A percentile compares a stretch with the other conserved stretches of the same genome.
These are phyloP conservation scores for Gnetum montanum DNA, from an alignment of 75 land plant species.

Conservation along the genomic window DNA sequence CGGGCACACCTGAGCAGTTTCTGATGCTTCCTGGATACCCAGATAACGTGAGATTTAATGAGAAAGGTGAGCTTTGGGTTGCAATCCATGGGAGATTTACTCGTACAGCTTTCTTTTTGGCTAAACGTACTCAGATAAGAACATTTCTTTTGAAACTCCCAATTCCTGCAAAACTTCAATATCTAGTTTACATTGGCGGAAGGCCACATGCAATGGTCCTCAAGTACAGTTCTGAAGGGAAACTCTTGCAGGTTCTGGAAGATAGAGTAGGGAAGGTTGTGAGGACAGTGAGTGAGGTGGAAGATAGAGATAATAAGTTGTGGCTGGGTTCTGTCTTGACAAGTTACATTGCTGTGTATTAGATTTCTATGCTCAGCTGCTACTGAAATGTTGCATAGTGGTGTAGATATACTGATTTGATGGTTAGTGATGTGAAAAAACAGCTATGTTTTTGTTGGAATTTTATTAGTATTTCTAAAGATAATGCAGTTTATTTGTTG, in stretches of 20 bases:
- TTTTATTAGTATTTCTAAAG: too few species aligned
- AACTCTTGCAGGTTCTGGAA: slow-evolving; percentile 29
- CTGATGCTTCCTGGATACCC: slow-evolving; percentile 25
- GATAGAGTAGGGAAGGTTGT: slow-evolving; percentile 30
- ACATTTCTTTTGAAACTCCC: slow-evolving; percentile 22
- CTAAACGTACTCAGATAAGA: slow-evolving; percentile 13
- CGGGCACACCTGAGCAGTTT: slow-evolving; percentile 25
- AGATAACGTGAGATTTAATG: slow-evolving; percentile 34
- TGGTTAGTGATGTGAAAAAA: too few species aligned
- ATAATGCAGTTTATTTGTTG: too few species aligned
- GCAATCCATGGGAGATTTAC: slow-evolving; percentile 24
- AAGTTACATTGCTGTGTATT: slow-evolving; percentile 22
- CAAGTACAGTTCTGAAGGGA: slow-evolving; percentile 22
- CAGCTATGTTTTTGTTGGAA: too few species aligned
- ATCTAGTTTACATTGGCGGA: slow-evolving; percentile 4
- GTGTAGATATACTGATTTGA: too few species aligned
- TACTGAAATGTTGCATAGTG: too few species aligned
- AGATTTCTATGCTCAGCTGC: too few species aligned
- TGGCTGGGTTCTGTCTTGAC: slow-evolving; percentile 37
- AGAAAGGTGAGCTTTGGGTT: slow-evolving; percentile 47
- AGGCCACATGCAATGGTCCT: slow-evolving; percentile 24
- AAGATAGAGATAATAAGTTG: slow-evolving; percentile 40
- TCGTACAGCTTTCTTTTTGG: neutral
- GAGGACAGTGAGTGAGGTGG: slow-evolving; percentile 39
- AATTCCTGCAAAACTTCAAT: slow-evolving; percentile 15